Percentiles rank a stretch among this genome's conserved stretches.
These are phyloP conservation scores for Lumnitzera racemosa DNA, from an alignment of 345 rosid species.

Conservation along the genomic window DNA sequence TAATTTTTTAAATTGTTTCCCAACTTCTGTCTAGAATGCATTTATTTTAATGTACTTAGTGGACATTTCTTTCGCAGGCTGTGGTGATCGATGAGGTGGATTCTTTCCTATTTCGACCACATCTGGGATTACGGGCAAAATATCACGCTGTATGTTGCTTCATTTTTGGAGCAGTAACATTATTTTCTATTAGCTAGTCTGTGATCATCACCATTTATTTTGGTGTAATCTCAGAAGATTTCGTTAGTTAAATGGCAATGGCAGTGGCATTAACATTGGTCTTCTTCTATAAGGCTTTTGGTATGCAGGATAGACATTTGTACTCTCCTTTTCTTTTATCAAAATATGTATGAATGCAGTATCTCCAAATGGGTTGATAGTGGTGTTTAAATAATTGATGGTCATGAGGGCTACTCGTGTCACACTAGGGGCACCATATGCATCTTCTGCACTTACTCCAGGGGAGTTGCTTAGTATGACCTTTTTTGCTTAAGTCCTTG, in stretches of 20 bases:
- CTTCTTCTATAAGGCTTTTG: neutral
- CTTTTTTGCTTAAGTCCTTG: no score
- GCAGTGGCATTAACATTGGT: neutral
- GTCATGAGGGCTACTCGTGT: no score
- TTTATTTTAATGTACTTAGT: neutral
- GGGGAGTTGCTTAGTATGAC: no score
- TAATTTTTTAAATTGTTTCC: neutral
- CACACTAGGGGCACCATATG: no score
- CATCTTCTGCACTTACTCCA: no score
- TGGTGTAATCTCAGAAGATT: no score
- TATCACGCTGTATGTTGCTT: constrained; percentile 73
- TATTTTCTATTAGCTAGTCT: neutral
- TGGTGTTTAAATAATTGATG: no score
- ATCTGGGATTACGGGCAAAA: constrained; percentile 71
- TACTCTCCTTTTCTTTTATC: no score
- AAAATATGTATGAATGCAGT: no score
- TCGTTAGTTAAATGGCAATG: neutral
- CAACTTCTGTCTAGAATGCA: neutral
- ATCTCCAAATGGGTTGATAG: no score
- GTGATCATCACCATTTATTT: neutral
- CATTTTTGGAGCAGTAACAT: neutral
- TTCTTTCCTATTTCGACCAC: constrained; percentile 85
- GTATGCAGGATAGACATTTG: no score
- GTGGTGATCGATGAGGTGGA: constrained; percentile 95
- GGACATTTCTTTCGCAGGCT: constrained; percentile 37